Conservation (phyloP, 1,139 yeast genomes). For the Candida sojae region DNA sequence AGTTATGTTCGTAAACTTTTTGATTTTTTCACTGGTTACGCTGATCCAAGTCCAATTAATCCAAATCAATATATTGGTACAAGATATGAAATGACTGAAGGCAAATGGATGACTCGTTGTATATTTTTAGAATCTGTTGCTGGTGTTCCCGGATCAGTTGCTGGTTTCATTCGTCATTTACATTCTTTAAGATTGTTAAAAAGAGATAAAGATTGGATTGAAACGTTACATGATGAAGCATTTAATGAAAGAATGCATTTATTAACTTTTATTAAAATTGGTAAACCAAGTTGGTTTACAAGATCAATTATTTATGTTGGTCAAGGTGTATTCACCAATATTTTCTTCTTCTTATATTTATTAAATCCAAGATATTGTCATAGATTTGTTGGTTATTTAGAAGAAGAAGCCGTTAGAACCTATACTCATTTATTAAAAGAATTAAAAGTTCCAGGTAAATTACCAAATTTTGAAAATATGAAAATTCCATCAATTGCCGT, state of each 20-base stretch:
- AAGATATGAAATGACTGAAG: conserved; percentile 58
- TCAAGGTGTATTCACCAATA: conserved; percentile 71
- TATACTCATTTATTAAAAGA: conserved; percentile 62
- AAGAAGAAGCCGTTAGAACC: conserved; percentile 80
- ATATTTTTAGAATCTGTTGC: conserved; percentile 75
- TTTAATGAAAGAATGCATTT: conserved; percentile 81
- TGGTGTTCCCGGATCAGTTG: conserved; percentile 81
- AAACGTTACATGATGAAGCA: conserved; percentile 73
- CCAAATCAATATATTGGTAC: conserved; percentile 40
- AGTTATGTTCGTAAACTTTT: conserved; percentile 48
- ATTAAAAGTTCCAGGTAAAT: conserved; percentile 52
- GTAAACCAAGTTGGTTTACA: conserved; percentile 65
- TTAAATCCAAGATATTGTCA: conserved; percentile 67
- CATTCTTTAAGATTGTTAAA: conserved; percentile 60
- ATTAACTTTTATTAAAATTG: conserved; percentile 66
- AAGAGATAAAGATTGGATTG: conserved; percentile 78
- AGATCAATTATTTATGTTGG: conserved; percentile 58
- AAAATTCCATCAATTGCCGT: conserved; percentile 59
- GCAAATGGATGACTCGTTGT: conserved; percentile 68
- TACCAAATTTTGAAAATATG: conserved; percentile 49
- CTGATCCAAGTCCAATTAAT: conserved; percentile 43
- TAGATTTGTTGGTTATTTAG: conserved; percentile 76
- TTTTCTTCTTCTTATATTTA: conserved; percentile 63
- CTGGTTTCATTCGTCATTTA: conserved; percentile 67
- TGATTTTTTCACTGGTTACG: conserved; percentile 69